Base-by-base conservation (phyloP, 169 alveolate genomes). In the Ichthyophthirius multifiliis region DNA sequence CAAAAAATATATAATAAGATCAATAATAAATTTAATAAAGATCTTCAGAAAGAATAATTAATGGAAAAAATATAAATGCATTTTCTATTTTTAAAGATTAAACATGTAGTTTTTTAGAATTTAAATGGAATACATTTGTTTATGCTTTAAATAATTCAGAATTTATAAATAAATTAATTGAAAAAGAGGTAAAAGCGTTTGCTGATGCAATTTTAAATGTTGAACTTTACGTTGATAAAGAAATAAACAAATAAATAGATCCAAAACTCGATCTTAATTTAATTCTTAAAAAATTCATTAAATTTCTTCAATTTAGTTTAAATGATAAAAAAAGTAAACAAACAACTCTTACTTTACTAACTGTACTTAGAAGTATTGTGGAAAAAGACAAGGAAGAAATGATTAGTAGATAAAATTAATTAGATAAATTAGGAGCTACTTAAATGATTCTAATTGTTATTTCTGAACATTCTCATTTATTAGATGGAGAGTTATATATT, bases 391-490 rank as follows among this genome's bases (percentile, higher is more conserved):
- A 65, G 15, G 71, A 41, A 0, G 18, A 67, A 31, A 30, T 41
- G 37, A 62, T 43, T 18, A 75, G 65, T 16, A 78, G 67, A 75
- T 45, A 78, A 64, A 67, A 43, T 44, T 31, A 63, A 31, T 41
- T 65, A 30, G 78, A 78, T 78, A 78, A 65, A 65, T 44, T 78
- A 16, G 84, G 84, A n/a, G 84, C 84, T 13, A 78, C 77, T 20
- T 65, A 78, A 43, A 78, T 78, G 84, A 78, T 78, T 1, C 23
- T 78, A 4, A 18, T 78, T 23, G 75, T 78, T 9, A 34, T 78
- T 23, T 63, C 78, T 55, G 84, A 78, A 65, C 32, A 65, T 34
- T 63, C 48, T 1, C 55, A 41, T 18, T 13, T 30, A 10, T 31
- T 39, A 31, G 84, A 78, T 65, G 73, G 73, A n/a, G 31, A 78